Percentiles rank a stretch among this genome's conserved stretches.
These are phyloP conservation scores for Metschnikowia proteae DNA, from an alignment of 805 yeast species.

Conservation along the genomic window DNA sequence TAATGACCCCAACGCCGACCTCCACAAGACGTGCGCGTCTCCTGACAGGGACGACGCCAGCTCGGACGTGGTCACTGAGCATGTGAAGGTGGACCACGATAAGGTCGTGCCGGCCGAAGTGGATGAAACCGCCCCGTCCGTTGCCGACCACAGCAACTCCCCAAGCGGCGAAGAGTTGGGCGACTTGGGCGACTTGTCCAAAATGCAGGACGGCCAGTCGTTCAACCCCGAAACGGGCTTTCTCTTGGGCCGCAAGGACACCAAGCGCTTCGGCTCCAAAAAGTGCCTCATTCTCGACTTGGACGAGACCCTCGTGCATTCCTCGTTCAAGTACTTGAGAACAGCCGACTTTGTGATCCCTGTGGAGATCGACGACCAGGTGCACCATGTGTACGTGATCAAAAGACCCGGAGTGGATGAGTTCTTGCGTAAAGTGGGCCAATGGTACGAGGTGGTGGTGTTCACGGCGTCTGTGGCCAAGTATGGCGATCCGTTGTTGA, in stretches of 20 bases:
- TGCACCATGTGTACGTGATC: conserved; percentile 92
- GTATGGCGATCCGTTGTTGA: conserved; percentile 93
- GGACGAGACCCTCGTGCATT: conserved; percentile 95
- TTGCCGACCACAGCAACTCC: not conserved
- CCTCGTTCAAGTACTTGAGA: conserved; percentile 85
- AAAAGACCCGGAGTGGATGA: conserved; percentile 98
- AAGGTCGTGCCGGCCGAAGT: not conserved
- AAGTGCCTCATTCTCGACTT: conserved; percentile 89
- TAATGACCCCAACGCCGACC: conserved; percentile 22
- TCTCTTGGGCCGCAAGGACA: conserved; percentile 56
- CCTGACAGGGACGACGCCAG: not conserved
- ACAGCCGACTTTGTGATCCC: conserved; percentile 97
- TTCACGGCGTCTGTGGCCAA: conserved; percentile 95
- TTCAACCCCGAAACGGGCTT: conserved; percentile 59
- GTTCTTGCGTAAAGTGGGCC: conserved; percentile 77
- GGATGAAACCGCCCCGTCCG: not conserved
- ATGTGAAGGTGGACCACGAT: conserved; percentile 1
- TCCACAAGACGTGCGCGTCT: not conserved
- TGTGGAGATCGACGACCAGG: conserved; percentile 89
- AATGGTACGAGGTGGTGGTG: conserved; percentile 89
- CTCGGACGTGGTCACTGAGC: not conserved
- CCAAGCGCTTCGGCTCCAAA: conserved; percentile 48
- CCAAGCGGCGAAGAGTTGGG: not conserved
- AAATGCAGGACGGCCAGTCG: conserved; percentile 68
- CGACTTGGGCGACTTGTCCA: conserved; percentile 45